Conservation (phyloP, 768 basidiomycete species). For the Russula compacta region DNA sequence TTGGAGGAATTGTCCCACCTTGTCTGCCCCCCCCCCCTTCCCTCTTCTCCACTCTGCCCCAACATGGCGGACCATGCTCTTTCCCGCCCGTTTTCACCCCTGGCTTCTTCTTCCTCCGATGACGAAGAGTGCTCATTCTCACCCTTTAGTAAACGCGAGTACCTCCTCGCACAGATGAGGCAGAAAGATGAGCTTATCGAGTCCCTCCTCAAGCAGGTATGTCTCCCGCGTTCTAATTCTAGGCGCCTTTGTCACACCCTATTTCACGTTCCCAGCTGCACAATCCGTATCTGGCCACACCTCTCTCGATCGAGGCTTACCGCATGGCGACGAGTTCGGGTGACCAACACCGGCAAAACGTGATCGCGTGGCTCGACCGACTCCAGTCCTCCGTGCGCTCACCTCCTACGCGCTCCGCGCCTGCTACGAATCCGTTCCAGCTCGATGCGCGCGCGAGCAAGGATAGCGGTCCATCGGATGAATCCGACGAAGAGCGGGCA, state of each 20-base stretch:
- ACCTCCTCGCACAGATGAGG: slow-evolving; percentile 73
- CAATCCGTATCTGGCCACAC: slow-evolving; percentile 73
- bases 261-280: slow-evolving; percentile 41
- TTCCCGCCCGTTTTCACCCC: background rate
- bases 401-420: slow-evolving; percentile 36
- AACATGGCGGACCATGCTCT: background rate
- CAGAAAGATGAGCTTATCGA: slow-evolving; percentile 87
- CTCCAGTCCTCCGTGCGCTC: slow-evolving; percentile 52
- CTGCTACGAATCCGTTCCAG: slow-evolving; percentile 34
- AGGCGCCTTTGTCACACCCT: no score
- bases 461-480: slow-evolving; percentile 25
- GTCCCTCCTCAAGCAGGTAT: slow-evolving; percentile 71
- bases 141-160: slow-evolving; percentile 68
- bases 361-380: slow-evolving; percentile 70
- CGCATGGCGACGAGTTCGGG: slow-evolving; percentile 69
- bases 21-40: slow-evolving; percentile 24
- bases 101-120: background rate
- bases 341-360: slow-evolving; percentile 56
- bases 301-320: slow-evolving; percentile 71
- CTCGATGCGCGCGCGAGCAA: slow-evolving; percentile 29
- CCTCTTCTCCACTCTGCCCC: slow-evolving; percentile 8
- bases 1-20: slow-evolving; percentile 26
- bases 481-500: slow-evolving; percentile 16
- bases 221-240: slow-evolving; percentile 16
- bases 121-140: slow-evolving; percentile 22